A percentile compares a stretch with the other conserved stretches of the same genome.
These are phyloP conservation scores for Boletus rubescentipes DNA, from an alignment of 768 basidiomycete species.

Conservation along the genomic window DNA sequence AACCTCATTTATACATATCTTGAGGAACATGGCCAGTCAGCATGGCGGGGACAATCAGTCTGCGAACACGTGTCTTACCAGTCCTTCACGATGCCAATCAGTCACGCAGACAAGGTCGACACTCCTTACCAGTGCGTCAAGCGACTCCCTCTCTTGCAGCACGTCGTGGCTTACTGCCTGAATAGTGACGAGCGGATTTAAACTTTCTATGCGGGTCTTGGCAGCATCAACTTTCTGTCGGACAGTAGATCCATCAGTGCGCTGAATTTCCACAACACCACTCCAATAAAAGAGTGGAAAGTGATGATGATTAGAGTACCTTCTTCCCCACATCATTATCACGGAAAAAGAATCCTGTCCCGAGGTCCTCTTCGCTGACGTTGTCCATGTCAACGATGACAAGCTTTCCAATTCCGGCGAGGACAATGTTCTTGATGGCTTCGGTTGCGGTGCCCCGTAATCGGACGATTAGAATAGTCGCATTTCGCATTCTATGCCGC, in stretches of 20 bases:
- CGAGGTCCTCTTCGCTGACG: conserved; percentile 84
- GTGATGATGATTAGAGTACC: conserved; percentile 41
- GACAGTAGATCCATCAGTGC: conserved; percentile 23
- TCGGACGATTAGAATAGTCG: conserved; percentile 80
- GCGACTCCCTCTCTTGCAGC: conserved; percentile 47
- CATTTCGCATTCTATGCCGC: conserved; percentile 80
- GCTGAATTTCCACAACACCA: conserved; percentile 42
- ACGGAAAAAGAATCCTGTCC: conserved; percentile 90
- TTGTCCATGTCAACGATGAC: conserved; percentile 77
- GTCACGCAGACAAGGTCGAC: conserved; percentile 89
- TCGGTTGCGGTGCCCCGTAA: conserved; percentile 88
- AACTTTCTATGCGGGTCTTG: conserved; percentile 76
- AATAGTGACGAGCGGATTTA: conserved; percentile 90
- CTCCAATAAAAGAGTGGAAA: conserved; percentile 18
- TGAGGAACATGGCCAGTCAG: conserved; percentile 13
- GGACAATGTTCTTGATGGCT: conserved; percentile 94
- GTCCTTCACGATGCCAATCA: conserved; percentile 64
- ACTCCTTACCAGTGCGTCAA: conserved; percentile 57
- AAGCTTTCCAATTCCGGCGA: conserved; percentile 91
- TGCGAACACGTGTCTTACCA: conserved; percentile 51
- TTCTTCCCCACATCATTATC: conserved; percentile 91
- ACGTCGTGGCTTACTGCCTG: conserved; percentile 58
- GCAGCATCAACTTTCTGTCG: conserved; percentile 82
- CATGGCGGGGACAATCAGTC: not conserved
- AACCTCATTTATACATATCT: conserved; percentile 80